phyloP scores from a whole-genome alignment of 1,284 basidiomycete genomes.

The Calocybe gambosa region DNA sequence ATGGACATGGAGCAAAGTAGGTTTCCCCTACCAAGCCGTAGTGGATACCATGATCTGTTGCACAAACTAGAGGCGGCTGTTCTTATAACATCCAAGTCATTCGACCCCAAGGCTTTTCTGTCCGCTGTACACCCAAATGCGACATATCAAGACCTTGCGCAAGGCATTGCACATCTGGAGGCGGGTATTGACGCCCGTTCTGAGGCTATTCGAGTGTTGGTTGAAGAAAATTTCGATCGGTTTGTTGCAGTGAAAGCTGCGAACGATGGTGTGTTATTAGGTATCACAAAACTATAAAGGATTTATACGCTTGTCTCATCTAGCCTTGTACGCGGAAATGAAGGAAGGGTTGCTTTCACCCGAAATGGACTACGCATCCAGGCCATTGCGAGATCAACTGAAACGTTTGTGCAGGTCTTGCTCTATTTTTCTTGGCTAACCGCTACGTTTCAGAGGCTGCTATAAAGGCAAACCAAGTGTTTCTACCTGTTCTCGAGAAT shows the following conservation, averaged over 20 bases:
- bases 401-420: conserved; percentile 53
- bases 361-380: conserved; percentile 78
- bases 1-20: conserved; percentile 72
- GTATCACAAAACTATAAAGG: background rate
- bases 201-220: conserved; percentile 89
- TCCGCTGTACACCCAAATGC: conserved; percentile 93
- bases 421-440: background rate
- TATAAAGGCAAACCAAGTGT: conserved; percentile 92
- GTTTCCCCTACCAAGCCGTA: conserved; percentile 17
- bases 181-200: conserved; percentile 82
- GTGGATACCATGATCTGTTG: background rate
- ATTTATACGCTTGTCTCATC: conserved; percentile 6
- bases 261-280: conserved; percentile 69
- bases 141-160: conserved; percentile 85
- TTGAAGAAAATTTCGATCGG: conserved; percentile 97
- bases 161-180: conserved; percentile 68
- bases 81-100: conserved; percentile 86
- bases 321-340: conserved; percentile 92
- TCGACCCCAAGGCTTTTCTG: conserved; percentile 93
- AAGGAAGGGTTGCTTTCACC: conserved; percentile 78
- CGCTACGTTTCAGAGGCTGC: conserved; percentile 55
- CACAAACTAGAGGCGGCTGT: conserved; percentile 63
- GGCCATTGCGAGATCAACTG: conserved; percentile 75
- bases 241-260: conserved; percentile 98
- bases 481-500: conserved; percentile 94